These are phyloP conservation scores for Fusarium protoensiforme DNA, from an alignment of 2,329 filamentous ascomycete species.

Conservation along the genomic window DNA sequence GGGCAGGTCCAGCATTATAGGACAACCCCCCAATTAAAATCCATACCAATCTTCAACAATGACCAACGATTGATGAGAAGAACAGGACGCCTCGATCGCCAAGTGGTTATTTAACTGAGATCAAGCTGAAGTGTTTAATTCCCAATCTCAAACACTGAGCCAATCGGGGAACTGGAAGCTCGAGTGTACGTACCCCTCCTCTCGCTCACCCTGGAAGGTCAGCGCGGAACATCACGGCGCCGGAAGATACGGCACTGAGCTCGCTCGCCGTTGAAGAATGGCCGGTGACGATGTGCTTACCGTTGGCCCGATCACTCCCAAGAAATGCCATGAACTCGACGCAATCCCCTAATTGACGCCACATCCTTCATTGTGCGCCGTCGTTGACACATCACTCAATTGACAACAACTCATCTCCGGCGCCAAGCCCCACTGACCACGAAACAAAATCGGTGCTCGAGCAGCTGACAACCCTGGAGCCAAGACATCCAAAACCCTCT, in stretches of 20 bases:
- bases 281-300: neutral
- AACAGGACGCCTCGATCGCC: no score
- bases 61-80: neutral
- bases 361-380: neutral
- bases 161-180: conserved; percentile 15
- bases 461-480: conserved; percentile 25
- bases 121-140: neutral
- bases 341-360: neutral
- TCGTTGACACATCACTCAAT: conserved; percentile 6
- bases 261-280: neutral
- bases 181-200: conserved; percentile 2
- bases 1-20: neutral
- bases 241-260: conserved; percentile 30
- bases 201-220: conserved; percentile 6
- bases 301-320: neutral
- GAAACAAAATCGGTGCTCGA: conserved; percentile 9
- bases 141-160: neutral
- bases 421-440: conserved; percentile 28
- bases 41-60: neutral
- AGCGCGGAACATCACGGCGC: conserved; percentile 37
- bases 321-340: neutral
- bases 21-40: neutral
- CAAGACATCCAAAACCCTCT: conserved; percentile 32
- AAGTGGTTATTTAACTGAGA: neutral
- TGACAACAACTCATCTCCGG: neutral